Evolutionary conservation across 164 flowering plant genomes (phyloP).

Genomic region (Cinnamomum chago): DNA sequence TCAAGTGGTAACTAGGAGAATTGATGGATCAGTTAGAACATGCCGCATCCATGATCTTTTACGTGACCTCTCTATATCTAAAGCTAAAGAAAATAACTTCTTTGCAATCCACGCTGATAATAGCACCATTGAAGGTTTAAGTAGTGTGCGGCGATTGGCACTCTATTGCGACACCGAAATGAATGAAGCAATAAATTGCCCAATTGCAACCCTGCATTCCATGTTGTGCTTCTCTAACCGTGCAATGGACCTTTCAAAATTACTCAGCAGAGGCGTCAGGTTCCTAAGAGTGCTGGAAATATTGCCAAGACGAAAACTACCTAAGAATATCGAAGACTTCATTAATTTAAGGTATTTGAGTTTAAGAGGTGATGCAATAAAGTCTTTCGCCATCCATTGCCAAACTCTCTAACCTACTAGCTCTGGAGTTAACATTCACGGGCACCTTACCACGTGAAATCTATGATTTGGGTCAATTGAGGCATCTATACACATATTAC

Average conservation of each 20-base stretch:
- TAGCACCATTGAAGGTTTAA: neutral
- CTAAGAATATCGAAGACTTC: slow-evolving; percentile 14
- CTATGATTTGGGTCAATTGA: slow-evolving; percentile 17
- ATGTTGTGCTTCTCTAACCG: neutral
- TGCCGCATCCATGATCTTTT: slow-evolving; percentile 16
- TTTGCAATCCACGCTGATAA: neutral
- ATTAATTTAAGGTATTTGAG: slow-evolving; percentile 23
- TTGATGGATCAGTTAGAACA: slow-evolving; percentile 1
- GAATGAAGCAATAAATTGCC: neutral
- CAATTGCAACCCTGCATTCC: slow-evolving; percentile 2
- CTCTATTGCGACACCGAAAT: neutral
- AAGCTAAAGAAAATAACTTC: slow-evolving; percentile 8
- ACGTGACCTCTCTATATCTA: neutral
- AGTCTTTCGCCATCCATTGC: slow-evolving; percentile 17
- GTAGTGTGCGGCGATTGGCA: neutral
- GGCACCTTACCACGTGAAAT: slow-evolving; percentile 2
- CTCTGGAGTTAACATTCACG: slow-evolving; percentile 10
- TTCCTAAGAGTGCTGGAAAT: slow-evolving; percentile 12
- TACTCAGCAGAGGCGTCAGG: neutral
- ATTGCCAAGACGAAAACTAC: too few species aligned
- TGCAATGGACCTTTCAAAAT: neutral
- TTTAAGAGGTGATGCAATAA: neutral
- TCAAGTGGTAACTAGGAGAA: neutral
- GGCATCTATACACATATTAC: slow-evolving; percentile 7
- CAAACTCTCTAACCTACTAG: slow-evolving; percentile 13